Percentiles rank a stretch among this genome's conserved stretches.
Evolutionary conservation across 75 land plant species (phyloP).

Genomic region (Picea sitchensis): DNA sequence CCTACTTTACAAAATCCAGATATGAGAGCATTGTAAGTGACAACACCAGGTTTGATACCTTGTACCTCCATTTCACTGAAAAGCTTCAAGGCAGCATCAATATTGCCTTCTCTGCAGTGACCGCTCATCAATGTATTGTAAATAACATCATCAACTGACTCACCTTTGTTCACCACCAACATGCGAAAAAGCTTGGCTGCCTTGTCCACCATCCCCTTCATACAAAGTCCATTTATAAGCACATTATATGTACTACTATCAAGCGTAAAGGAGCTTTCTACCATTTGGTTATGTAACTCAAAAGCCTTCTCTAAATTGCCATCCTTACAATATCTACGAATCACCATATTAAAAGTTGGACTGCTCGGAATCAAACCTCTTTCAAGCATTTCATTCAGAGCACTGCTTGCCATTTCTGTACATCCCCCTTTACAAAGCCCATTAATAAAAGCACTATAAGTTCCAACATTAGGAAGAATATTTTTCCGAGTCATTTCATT

Average conservation of each 20-base stretch:
- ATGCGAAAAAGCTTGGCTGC: conserved; percentile 56
- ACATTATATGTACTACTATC: conserved; percentile 64
- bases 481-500: conserved; percentile 52
- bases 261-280: conserved; percentile 54
- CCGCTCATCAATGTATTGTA: conserved; percentile 44
- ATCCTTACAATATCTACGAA: conserved; percentile 63
- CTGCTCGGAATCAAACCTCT: conserved; percentile 62
- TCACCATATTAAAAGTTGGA: conserved; percentile 65
- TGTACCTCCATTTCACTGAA: conserved; percentile 34
- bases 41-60: conserved; percentile 38
- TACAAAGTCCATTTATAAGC: conserved; percentile 62
- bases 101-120: conserved; percentile 36
- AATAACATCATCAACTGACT: conserved; percentile 31
- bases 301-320: conserved; percentile 62
- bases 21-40: conserved; percentile 46
- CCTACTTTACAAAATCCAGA: conserved; percentile 40
- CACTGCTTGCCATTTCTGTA: conserved; percentile 39
- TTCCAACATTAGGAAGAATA: conserved; percentile 50
- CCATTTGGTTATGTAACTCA: conserved; percentile 69
- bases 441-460: conserved; percentile 56
- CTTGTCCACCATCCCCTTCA: conserved; percentile 48
- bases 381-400: conserved; percentile 62
- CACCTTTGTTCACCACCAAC: conserved; percentile 66
- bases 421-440: conserved; percentile 51
- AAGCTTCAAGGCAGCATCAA: conserved; percentile 44